These are phyloP conservation scores for Kappamyces sp. DNA, from an alignment of 192 early-diverging fungal species.

Conservation along the genomic window DNA sequence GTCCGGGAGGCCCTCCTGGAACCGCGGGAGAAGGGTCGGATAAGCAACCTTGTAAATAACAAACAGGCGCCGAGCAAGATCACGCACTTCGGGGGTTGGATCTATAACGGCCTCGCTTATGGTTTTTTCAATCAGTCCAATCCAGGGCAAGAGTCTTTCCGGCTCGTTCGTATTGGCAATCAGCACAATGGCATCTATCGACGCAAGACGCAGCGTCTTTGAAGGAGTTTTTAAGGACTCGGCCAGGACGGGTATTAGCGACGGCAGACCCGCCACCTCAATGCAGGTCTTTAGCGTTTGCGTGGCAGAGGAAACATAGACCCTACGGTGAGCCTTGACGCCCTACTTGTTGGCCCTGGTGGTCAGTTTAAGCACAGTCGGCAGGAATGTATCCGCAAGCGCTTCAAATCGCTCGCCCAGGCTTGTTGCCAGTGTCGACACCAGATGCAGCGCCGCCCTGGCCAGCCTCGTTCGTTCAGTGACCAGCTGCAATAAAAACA, in stretches of 20 bases:
- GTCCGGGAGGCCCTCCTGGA: neutral
- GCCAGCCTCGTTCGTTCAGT: conserved; percentile 15
- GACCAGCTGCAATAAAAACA: too few relatives aligned
- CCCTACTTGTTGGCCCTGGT: conserved; percentile 16
- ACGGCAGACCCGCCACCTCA: neutral
- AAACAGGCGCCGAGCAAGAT: conserved; percentile 1
- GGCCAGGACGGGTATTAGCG: neutral
- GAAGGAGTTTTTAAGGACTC: conserved; percentile 12
- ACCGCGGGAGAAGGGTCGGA: neutral
- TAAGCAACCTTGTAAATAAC: conserved; percentile 9
- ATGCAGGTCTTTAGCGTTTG: conserved; percentile 10
- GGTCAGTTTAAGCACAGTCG: conserved; percentile 11
- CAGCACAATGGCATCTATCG: conserved; percentile 1
- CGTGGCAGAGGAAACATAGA: conserved; percentile 16
- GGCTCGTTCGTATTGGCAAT: neutral
- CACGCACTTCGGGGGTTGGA: conserved; percentile 5
- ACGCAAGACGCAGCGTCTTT: neutral
- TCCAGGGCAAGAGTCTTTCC: neutral
- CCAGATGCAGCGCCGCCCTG: neutral
- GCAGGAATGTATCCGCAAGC: conserved; percentile 3
- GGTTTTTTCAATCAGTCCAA: neutral
- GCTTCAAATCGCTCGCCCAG: neutral
- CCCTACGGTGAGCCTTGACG: neutral
- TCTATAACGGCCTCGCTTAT: conserved; percentile 4
- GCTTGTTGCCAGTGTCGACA: neutral